Evolutionary conservation across 108 stramenopile genomes (phyloP), one percentile per base, ranked within the genome.

Genomic region (Epithemia pelagica): DNA sequence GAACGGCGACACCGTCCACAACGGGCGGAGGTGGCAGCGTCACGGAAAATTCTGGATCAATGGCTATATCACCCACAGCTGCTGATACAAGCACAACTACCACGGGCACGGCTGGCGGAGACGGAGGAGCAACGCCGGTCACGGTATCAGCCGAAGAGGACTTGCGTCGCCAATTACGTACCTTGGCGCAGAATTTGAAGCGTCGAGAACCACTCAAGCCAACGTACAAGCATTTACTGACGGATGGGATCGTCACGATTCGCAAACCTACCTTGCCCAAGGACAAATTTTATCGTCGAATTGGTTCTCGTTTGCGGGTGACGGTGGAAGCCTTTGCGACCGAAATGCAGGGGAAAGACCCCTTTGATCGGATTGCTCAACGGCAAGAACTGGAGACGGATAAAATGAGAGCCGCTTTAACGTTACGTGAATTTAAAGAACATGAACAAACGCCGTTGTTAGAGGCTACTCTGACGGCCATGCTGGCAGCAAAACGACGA

Each of bases 391-490:
- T 82, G 69, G 79, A 84, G 10, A 85, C 86, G 52, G 64, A 74
- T 24, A 73, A 62, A 52, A 83, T 93, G 71, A 68, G 88, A 54
- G 77, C 87, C 0, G 88, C 91, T 15, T 93, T 93, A 66, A 87
- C 87, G 0, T 67, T 93, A 21, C 82, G 88, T 1, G 91, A 90
- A 64, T 77, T 80, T 31, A 93, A 93, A 66, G 76, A 85, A 32
- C 87, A 90, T 62, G 91, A 93, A 65, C 88, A 89, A 63, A 63
- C 79, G 21, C 71, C 80, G 26, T 66, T 93, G 26, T 72, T 93
- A 30, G 83, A 88, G 63, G 91, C 87, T 0, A 85, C 87, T 19
- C 66, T 93, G 56, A 76, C 76, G 32, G 69, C 77, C 0, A 70
- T 77, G 31, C 5, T 46, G 37, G 15, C 10, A 5, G 37, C 15